Conservation (phyloP, 257 asterid genomes). For the Paulownia fortunei region DNA sequence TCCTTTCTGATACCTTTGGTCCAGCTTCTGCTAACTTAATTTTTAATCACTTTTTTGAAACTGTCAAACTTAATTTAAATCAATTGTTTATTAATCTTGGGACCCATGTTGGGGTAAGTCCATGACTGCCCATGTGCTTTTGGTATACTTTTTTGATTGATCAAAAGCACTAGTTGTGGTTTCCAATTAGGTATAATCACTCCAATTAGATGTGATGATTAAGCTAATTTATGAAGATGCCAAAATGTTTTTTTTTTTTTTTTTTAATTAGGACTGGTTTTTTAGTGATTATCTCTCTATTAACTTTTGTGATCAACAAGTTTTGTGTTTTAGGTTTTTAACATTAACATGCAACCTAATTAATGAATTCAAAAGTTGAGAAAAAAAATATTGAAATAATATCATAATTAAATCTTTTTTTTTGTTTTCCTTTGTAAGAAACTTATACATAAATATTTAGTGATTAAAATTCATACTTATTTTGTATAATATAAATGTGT, state of each 20-base stretch:
- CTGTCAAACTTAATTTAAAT: constrained; percentile 32
- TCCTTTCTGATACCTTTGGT: constrained; percentile 29
- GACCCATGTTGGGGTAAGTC: constrained; percentile 43
- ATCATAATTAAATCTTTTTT: neutral
- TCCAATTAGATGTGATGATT: constrained; percentile 48
- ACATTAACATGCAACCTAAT: constrained; percentile 25
- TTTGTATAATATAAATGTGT: too few relatives aligned
- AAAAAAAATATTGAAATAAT: neutral
- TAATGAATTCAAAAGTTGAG: neutral
- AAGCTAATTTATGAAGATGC: constrained; percentile 42
- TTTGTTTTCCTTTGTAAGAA: too few relatives aligned
- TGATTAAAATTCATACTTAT: too few relatives aligned
- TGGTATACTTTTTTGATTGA: constrained; percentile 33
- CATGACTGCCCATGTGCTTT: constrained; percentile 64
- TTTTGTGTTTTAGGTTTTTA: constrained; percentile 15
- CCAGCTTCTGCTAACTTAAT: constrained; percentile 32
- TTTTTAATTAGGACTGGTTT: neutral
- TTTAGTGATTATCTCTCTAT: constrained; percentile 4
- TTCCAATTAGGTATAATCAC: constrained; percentile 49
- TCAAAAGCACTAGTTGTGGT: constrained; percentile 35
- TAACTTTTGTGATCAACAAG: constrained; percentile 47
- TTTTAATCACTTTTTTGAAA: constrained; percentile 40
- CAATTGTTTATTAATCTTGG: constrained; percentile 35
- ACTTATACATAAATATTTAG: too few relatives aligned
- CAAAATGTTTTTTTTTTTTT: constrained; percentile 13